Evolutionary conservation across 768 basidiomycete species (phyloP).

Genomic region (Lentinula guzmanii): DNA sequence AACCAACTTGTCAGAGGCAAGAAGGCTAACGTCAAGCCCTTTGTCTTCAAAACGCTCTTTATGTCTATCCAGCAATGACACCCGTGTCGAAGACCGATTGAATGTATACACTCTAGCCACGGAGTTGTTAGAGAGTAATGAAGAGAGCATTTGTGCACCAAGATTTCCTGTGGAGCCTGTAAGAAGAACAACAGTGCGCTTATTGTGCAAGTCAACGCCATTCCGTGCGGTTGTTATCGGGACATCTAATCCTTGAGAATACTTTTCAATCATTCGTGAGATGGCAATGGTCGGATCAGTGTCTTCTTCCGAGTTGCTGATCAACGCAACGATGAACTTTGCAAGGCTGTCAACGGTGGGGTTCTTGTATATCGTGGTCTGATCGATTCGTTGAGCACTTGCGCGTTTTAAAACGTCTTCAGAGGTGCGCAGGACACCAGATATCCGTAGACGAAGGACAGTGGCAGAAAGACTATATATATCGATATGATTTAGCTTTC

Average conservation of each 20-base stretch:
- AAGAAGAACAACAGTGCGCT: constrained; percentile 22
- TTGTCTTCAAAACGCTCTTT: constrained; percentile 14
- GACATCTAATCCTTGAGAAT: constrained; percentile 12
- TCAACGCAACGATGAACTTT: constrained; percentile 10
- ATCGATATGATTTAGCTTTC: constrained; percentile 3
- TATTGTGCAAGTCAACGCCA: constrained; percentile 7
- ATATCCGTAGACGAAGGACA: constrained; percentile 28
- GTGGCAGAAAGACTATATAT: constrained; percentile 15
- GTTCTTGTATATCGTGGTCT: constrained; percentile 18
- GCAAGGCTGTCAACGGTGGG: constrained; percentile 21
- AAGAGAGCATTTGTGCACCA: constrained; percentile 28
- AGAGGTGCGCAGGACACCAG: constrained; percentile 22
- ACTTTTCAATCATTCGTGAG: constrained; percentile 34
- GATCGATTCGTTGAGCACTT: constrained; percentile 12
- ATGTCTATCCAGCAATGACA: constrained; percentile 13
- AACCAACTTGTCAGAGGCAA: background rate
- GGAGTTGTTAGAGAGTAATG: constrained; percentile 15
- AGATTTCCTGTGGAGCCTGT: constrained; percentile 36
- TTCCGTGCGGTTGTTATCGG: background rate
- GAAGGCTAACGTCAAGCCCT: background rate
- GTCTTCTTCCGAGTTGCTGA: constrained; percentile 4
- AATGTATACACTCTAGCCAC: constrained; percentile 13
- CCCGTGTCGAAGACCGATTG: constrained; percentile 8
- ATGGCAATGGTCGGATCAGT: constrained; percentile 18
- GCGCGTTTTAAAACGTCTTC: constrained; percentile 11